A percentile compares a stretch with the other conserved stretches of the same genome.
phyloP scores from a whole-genome alignment of 1,284 basidiomycete species.

The Cryptococcus sp. region DNA sequence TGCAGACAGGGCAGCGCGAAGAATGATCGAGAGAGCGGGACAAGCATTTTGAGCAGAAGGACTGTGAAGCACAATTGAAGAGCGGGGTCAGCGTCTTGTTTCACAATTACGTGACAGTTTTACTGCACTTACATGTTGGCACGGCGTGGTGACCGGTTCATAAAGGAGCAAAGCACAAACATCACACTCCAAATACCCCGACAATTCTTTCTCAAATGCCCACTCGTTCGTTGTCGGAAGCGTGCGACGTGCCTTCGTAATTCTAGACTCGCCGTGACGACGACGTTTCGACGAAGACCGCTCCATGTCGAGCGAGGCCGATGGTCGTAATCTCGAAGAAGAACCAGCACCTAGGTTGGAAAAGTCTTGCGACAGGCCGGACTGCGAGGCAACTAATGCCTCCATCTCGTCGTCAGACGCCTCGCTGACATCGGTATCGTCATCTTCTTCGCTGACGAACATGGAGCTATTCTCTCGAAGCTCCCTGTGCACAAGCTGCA shows the following conservation, averaged over 20 bases:
- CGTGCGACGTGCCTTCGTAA: neutral
- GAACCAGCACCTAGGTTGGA: conserved; percentile 1
- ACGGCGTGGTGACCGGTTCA: conserved; percentile 87
- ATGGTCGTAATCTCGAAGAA: neutral
- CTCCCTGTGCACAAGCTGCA: conserved; percentile 47
- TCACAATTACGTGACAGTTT: neutral
- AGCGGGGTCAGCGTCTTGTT: neutral
- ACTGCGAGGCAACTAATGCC: neutral
- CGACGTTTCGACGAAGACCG: conserved; percentile 11
- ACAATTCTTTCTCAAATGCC: conserved; percentile 69
- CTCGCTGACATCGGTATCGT: conserved; percentile 8
- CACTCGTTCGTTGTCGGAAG: conserved; percentile 8
- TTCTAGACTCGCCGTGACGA: neutral
- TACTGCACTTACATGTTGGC: conserved; percentile 74
- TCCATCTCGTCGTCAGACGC: conserved; percentile 8
- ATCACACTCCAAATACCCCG: conserved; percentile 78
- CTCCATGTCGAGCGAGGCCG: neutral
- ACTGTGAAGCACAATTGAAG: conserved; percentile 57
- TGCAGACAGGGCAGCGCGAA: conserved; percentile 78
- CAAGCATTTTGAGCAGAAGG: conserved; percentile 86
- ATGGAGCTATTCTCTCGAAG: conserved; percentile 3
- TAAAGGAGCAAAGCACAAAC: conserved; percentile 83
- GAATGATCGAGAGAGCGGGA: conserved; percentile 86
- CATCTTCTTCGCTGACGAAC: neutral
- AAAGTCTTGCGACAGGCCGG: conserved; percentile 7